phyloP scores from a whole-genome alignment of 306 rosid genomes.

The Hippophae rhamnoides region DNA sequence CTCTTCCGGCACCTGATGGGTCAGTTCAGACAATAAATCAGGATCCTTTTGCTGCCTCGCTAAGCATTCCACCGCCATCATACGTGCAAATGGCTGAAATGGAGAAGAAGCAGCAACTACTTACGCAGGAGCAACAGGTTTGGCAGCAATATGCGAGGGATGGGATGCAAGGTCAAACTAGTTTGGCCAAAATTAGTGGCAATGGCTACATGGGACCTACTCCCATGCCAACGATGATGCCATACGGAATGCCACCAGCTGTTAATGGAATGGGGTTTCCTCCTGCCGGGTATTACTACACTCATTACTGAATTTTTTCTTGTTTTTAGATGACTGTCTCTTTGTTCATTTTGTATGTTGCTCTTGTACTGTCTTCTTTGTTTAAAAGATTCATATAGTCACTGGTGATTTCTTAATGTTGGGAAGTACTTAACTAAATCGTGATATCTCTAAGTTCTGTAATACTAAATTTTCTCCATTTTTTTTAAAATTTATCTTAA shows the following conservation, averaged over 20 bases:
- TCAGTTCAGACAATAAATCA: conserved; percentile 69
- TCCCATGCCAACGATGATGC: conserved; percentile 39
- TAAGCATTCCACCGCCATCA: conserved; percentile 75
- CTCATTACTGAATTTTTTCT: conserved; percentile 47
- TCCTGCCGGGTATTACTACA: conserved; percentile 61
- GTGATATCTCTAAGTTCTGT: conserved; percentile 36
- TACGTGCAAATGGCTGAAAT: conserved; percentile 96
- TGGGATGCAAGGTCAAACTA: conserved; percentile 97
- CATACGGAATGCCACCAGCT: conserved; percentile 79
- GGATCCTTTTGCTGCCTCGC: conserved; percentile 87
- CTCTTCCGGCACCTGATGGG: conserved; percentile 98
- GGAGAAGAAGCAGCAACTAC: conserved; percentile 85
- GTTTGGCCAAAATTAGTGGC: conserved; percentile 57
- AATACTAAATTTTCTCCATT: conserved; percentile 36
- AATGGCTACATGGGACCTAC: conserved; percentile 48
- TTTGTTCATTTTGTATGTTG: conserved; percentile 33
- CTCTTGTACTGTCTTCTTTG: conserved; percentile 7
- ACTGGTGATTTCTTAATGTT: too few species aligned
- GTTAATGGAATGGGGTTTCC: conserved; percentile 59
- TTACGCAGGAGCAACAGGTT: conserved; percentile 69
- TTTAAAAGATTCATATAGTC: conserved; percentile 8
- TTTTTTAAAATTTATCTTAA: conserved; percentile 3
- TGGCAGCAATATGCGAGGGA: conserved; percentile 85
- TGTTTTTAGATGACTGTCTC: conserved; percentile 30
- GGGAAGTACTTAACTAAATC: conserved; percentile 32